Percentiles rank a stretch among this genome's conserved stretches.
phyloP scores from a whole-genome alignment of 208 protist genomes.

The Balamuthia mandrillaris region DNA sequence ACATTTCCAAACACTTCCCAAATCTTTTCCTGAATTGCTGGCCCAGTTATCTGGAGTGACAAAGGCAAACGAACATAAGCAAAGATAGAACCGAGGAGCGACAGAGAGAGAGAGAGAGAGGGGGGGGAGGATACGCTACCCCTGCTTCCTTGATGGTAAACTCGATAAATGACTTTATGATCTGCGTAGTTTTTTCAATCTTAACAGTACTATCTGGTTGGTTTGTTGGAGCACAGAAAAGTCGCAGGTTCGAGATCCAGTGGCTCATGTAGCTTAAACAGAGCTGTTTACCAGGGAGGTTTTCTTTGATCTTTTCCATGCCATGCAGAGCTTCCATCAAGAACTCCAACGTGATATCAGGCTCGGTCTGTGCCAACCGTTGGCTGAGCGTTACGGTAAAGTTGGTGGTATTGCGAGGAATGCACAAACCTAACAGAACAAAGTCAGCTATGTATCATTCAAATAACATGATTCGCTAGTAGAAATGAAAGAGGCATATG shows the following conservation, averaged over 20 bases:
- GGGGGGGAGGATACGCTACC: too few relatives aligned
- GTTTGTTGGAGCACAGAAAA: constrained; percentile 6
- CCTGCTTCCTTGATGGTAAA: constrained; percentile 47
- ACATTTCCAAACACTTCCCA: constrained; percentile 40
- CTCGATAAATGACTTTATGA: constrained; percentile 51
- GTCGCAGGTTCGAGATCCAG: constrained; percentile 58
- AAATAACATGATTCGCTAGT: too few relatives aligned
- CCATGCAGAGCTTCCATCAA: constrained; percentile 45
- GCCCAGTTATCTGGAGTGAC: not conserved
- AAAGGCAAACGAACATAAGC: not conserved
- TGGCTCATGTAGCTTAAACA: constrained; percentile 61
- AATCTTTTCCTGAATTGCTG: constrained; percentile 11
- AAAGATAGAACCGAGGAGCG: not conserved
- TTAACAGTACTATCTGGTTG: not conserved
- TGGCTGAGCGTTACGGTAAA: constrained; percentile 52
- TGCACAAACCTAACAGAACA: constrained; percentile 51
- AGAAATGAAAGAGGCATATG: too few relatives aligned
- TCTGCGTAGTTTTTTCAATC: constrained; percentile 37
- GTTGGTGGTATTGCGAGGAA: constrained; percentile 45
- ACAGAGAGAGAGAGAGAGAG: not conserved
- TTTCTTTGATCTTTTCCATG: constrained; percentile 37
- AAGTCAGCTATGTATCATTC: too few relatives aligned
- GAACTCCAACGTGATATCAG: constrained; percentile 59
- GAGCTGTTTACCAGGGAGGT: constrained; percentile 53
- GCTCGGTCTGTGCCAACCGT: constrained; percentile 43